A percentile compares a stretch with the other conserved stretches of the same genome.
These are phyloP conservation scores for Didymella exigua DNA, from an alignment of 2,329 filamentous ascomycete species.

Conservation along the genomic window DNA sequence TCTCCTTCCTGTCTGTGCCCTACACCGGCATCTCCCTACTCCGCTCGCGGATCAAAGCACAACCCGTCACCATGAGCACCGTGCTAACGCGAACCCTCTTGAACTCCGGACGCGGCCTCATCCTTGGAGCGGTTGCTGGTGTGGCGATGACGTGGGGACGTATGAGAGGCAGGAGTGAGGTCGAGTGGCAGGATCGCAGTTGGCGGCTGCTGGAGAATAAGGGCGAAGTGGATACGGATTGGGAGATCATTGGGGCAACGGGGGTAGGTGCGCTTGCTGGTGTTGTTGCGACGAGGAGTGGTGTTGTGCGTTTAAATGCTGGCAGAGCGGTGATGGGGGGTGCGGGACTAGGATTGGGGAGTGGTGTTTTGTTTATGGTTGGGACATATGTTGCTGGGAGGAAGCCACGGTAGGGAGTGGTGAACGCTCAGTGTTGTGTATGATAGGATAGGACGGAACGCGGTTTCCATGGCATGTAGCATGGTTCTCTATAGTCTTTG, in stretches of 20 bases:
- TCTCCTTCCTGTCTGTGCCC: constrained; percentile 55
- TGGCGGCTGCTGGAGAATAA: constrained; percentile 66
- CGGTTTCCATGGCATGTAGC: not conserved
- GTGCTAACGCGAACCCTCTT: constrained; percentile 47
- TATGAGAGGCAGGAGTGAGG: constrained; percentile 63
- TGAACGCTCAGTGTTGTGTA: not conserved
- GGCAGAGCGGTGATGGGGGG: constrained; percentile 53
- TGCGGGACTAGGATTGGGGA: constrained; percentile 56
- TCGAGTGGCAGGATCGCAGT: constrained; percentile 69
- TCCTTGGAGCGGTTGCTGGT: constrained; percentile 54
- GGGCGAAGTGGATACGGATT: constrained; percentile 62
- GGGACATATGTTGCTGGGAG: constrained; percentile 26
- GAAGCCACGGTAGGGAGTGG: constrained; percentile 8
- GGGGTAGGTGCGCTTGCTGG: constrained; percentile 44
- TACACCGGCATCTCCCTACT: constrained; percentile 37
- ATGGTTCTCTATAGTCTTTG: not conserved
- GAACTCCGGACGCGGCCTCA: constrained; percentile 54
- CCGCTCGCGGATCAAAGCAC: constrained; percentile 9
- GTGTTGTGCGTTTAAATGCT: constrained; percentile 31
- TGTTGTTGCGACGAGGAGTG: constrained; percentile 38
- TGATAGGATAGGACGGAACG: no score
- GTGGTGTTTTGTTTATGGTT: constrained; percentile 55
- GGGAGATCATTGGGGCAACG: constrained; percentile 59
- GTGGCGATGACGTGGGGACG: constrained; percentile 52
- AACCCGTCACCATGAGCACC: constrained; percentile 12